Conservation (phyloP, 2,329 filamentous ascomycete species). For the Exophiala viscosa region DNA sequence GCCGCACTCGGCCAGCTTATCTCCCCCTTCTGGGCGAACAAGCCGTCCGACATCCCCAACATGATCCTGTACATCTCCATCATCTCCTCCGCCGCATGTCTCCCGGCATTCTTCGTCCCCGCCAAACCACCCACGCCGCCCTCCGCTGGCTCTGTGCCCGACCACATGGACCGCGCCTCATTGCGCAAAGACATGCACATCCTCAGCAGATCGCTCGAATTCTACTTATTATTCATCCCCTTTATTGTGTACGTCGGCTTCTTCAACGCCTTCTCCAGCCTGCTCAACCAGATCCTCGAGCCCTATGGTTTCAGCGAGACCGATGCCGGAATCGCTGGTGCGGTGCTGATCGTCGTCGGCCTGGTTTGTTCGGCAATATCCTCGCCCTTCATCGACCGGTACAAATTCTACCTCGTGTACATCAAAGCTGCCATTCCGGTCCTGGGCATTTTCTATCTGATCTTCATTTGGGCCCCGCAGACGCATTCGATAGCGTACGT, state of each 20-base stretch:
- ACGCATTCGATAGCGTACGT: constrained; percentile 54
- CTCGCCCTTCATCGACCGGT: constrained; percentile 79
- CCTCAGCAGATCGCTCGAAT: constrained; percentile 61
- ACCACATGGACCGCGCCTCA: constrained; percentile 45
- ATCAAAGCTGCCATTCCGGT: constrained; percentile 73
- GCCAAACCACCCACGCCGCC: constrained; percentile 71
- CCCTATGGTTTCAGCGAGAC: constrained; percentile 82
- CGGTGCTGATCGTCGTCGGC: constrained; percentile 82
- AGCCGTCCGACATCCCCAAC: constrained; percentile 63
- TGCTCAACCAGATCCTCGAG: constrained; percentile 83
- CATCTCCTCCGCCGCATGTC: constrained; percentile 65
- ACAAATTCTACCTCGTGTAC: constrained; percentile 70
- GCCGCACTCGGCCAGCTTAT: constrained; percentile 85
- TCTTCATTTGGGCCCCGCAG: constrained; percentile 74
- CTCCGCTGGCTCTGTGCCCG: constrained; percentile 54
- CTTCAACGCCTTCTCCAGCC: constrained; percentile 86
- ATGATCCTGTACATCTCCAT: constrained; percentile 84
- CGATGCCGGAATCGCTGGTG: constrained; percentile 84
- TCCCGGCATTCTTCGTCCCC: constrained; percentile 81
- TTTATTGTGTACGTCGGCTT: constrained; percentile 82
- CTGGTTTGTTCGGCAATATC: constrained; percentile 71
- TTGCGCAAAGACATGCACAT: constrained; percentile 49
- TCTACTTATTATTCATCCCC: constrained; percentile 77
- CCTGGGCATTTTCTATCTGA: constrained; percentile 68
- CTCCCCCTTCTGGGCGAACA: constrained; percentile 69